These are phyloP conservation scores for Xerocomus amazonicus DNA, from an alignment of 1,284 basidiomycete species.

Conservation along the genomic window DNA sequence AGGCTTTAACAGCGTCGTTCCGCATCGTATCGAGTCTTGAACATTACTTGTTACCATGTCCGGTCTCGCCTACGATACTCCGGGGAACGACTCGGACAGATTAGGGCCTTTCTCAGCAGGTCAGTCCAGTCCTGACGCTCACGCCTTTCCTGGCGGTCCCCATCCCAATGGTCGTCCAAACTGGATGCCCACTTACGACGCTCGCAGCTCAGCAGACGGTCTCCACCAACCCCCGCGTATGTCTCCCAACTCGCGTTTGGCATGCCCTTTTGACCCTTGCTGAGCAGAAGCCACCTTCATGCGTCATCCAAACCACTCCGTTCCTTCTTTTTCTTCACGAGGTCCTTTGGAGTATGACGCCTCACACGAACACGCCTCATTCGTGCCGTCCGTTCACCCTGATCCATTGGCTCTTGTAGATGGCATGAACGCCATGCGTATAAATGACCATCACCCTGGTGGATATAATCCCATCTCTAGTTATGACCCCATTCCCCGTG, in stretches of 20 bases:
- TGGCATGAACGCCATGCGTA: constrained; percentile 29
- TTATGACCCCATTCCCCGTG: constrained; percentile 30
- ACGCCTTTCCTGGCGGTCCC: not conserved
- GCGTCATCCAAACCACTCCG: constrained; percentile 29
- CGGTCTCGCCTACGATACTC: constrained; percentile 30
- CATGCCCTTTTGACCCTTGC: constrained; percentile 11
- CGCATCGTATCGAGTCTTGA: not conserved
- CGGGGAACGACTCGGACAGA: constrained; percentile 14
- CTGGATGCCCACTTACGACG: constrained; percentile 5
- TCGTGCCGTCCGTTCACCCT: constrained; percentile 17
- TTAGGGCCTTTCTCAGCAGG: constrained; percentile 6
- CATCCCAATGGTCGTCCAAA: constrained; percentile 6
- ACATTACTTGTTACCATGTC: constrained; percentile 21
- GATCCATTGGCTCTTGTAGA: constrained; percentile 25
- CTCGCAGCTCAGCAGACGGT: constrained; percentile 11
- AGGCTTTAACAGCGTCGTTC: not conserved
- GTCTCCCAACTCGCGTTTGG: constrained; percentile 6
- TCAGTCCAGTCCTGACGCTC: constrained; percentile 4
- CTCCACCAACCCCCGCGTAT: constrained; percentile 21
- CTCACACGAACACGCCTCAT: constrained; percentile 13
- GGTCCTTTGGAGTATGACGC: constrained; percentile 24
- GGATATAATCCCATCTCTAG: constrained; percentile 19
- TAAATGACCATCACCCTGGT: constrained; percentile 23
- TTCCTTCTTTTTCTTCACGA: constrained; percentile 25
- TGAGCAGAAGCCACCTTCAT: constrained; percentile 18